Evolutionary conservation across 805 yeast species (phyloP), one percentile per base, ranked within the genome.

Genomic region (Cyberlindnera mrakii): DNA sequence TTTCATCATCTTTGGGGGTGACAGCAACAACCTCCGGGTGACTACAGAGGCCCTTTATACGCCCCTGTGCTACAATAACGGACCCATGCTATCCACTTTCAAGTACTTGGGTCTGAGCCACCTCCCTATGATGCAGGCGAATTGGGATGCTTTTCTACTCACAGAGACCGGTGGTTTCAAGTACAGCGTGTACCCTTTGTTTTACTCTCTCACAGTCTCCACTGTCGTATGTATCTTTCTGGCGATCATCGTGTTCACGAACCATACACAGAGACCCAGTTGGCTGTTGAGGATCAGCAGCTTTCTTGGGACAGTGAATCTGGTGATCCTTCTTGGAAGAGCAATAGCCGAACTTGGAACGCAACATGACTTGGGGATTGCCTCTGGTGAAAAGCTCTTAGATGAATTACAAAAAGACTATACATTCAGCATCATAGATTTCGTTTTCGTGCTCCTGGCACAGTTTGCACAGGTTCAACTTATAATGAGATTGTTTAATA

Each of bases 401-500:
- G 65, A 66, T 33, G 59, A 62, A 3, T 56, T 83, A n/a, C 68
- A 75, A 41, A 44, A 54, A 3, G 67, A 71, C 36, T 52, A 65
- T 3, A 70, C 69, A 10, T 72, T 82, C 51, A 75, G 75, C 40
- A 66, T 75, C 3, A 63, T 83, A 13, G 86, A 80, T 55, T 67
- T 82, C 39, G 55, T 84, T 1, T 75, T 77, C 14, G 78, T 78
- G 7, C 56, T 80, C 11, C 52, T 82, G 6, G 66, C 82, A 20
- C 83, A 80, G 53, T 62, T 84, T 27, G 75, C 82, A 40, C 90
- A 85, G 58, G 86, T 83, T 1, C 86, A 82, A 53, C 78, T 84
- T 30, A 69, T 82, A 5, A 80, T 80, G 75, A 67, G 88, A 42
- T 59, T 83, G 25, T 84, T 84, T 52, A 74, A 77, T 42, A 67